These are phyloP conservation scores for Candida hungchunana DNA, from an alignment of 805 yeast genomes.

Conservation along the genomic window DNA sequence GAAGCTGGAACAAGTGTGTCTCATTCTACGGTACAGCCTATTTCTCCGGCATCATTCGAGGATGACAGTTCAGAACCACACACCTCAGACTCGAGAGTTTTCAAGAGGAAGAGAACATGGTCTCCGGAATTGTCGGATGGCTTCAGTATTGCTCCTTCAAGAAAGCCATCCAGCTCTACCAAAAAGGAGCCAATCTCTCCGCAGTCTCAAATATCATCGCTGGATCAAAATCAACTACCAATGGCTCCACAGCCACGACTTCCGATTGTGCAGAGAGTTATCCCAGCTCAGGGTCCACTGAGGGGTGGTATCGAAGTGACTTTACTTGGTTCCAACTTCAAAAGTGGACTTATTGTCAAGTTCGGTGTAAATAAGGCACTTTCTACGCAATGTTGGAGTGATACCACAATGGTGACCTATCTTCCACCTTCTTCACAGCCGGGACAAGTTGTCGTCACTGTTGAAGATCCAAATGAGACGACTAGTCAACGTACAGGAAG, in stretches of 20 bases:
- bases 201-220: conserved; percentile 15
- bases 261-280: conserved; percentile 65
- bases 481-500: conserved; percentile 16
- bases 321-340: conserved; percentile 79
- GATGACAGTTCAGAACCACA: conserved; percentile 55
- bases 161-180: conserved; percentile 35
- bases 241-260: conserved; percentile 5
- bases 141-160: conserved; percentile 35
- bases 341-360: conserved; percentile 75
- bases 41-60: conserved; percentile 61
- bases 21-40: conserved; percentile 26
- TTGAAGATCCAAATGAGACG: conserved; percentile 47
- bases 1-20: conserved; percentile 11
- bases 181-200: conserved; percentile 42
- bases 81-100: conserved; percentile 35
- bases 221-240: conserved; percentile 10
- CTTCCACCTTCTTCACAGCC: conserved; percentile 87
- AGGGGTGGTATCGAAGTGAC: conserved; percentile 97
- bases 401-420: conserved; percentile 86
- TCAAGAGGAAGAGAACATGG: conserved; percentile 44
- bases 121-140: conserved; percentile 30
- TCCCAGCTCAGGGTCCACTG: conserved; percentile 93
- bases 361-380: conserved; percentile 80
- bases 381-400: conserved; percentile 95
- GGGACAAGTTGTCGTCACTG: conserved; percentile 90